Evolutionary conservation across 805 yeast species (phyloP).

Genomic region (Alloascoidea hylecoeti): DNA sequence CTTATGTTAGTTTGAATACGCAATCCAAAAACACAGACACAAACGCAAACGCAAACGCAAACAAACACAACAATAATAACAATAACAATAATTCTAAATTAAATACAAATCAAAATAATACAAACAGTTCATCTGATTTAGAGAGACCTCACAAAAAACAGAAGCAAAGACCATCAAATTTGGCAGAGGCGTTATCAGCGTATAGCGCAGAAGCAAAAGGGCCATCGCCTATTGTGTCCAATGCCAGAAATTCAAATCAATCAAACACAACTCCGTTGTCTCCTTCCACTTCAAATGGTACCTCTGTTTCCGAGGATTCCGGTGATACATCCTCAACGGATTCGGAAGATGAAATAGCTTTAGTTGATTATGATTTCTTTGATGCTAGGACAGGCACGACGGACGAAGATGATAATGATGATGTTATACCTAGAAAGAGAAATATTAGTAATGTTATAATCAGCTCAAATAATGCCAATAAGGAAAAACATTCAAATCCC

Average conservation of each 20-base stretch:
- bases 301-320: slow-evolving; percentile 2
- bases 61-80: not conserved
- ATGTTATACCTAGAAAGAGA: too few species aligned
- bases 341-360: slow-evolving; percentile 3
- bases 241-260: too few species aligned
- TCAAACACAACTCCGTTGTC: too few species aligned
- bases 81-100: not conserved
- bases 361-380: too few species aligned
- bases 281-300: too few species aligned
- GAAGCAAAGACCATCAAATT: not conserved
- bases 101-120: not conserved
- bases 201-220: too few species aligned
- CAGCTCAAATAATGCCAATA: too few species aligned
- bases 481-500: too few species aligned
- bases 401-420: too few species aligned
- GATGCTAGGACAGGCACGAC: too few species aligned
- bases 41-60: not conserved
- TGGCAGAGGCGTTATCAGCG: not conserved
- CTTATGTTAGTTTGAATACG: slow-evolving; percentile 28
- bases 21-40: not conserved
- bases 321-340: slow-evolving; percentile 2
- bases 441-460: too few species aligned
- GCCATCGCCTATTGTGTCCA: too few species aligned
- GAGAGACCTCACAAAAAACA: slow-evolving; percentile 1
- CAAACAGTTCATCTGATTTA: not conserved